A percentile compares a stretch with the other conserved stretches of the same genome.
Conservation (phyloP, 331 rosid species). For the Quercus phellos region DNA sequence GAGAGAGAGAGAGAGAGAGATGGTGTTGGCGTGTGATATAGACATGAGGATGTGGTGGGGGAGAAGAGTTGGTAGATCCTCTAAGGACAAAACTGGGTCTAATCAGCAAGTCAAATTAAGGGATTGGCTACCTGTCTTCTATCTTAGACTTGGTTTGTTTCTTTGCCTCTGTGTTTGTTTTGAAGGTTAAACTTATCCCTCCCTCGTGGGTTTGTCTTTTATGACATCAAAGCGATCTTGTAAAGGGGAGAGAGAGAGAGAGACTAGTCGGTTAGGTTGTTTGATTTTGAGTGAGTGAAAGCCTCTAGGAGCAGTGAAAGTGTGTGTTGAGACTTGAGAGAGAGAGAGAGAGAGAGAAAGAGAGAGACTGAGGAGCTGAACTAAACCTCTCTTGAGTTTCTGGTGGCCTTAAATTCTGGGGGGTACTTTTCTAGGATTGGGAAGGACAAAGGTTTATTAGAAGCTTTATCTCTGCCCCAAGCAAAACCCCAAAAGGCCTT, state of each 20-base stretch:
- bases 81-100: conserved; percentile 29
- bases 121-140: neutral
- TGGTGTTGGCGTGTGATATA: conserved; percentile 21
- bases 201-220: conserved; percentile 47
- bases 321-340: neutral
- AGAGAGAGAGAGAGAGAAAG: neutral
- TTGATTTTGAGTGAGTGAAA: conserved; percentile 33
- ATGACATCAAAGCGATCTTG: conserved; percentile 19
- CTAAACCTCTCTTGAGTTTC: neutral
- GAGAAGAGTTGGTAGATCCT: conserved; percentile 29
- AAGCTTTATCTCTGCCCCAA: conserved; percentile 15
- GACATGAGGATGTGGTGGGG: conserved; percentile 27
- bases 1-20: conserved; percentile 9
- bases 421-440: conserved; percentile 12
- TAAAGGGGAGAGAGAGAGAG: neutral
- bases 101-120: conserved; percentile 27
- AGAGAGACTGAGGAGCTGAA: neutral
- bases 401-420: conserved; percentile 36
- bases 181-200: neutral
- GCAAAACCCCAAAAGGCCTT: neutral
- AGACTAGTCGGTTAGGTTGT: neutral
- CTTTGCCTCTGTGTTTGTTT: conserved; percentile 18
- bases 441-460: neutral
- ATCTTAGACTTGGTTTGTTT: neutral
- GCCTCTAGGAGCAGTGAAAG: conserved; percentile 1